These are phyloP conservation scores for Fomitopsis betulina DNA, from an alignment of 1,284 basidiomycete species.

Conservation along the genomic window DNA sequence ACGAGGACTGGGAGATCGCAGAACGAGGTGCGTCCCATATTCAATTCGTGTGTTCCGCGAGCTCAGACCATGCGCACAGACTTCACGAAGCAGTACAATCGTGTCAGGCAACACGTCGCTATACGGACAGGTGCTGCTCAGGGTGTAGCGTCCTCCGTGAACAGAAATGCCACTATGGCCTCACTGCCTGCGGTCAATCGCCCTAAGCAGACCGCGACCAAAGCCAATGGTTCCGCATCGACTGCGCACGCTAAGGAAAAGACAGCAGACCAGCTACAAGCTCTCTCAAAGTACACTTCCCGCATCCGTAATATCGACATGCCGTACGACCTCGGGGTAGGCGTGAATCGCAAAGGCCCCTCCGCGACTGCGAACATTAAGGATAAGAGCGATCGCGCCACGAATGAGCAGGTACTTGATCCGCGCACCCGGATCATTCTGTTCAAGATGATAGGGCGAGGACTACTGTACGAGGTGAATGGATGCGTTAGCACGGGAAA, in stretches of 20 bases:
- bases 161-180: constrained; percentile 46
- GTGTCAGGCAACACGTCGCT: constrained; percentile 80
- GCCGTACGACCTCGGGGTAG: constrained; percentile 76
- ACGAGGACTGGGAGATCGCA: constrained; percentile 91
- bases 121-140: constrained; percentile 65
- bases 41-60: background rate
- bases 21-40: constrained; percentile 51
- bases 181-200: constrained; percentile 73
- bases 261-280: constrained; percentile 63
- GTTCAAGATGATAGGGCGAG: constrained; percentile 91
- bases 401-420: constrained; percentile 92
- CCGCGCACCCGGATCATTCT: constrained; percentile 86
- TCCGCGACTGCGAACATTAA: constrained; percentile 82
- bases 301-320: constrained; percentile 65
- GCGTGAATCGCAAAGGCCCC: constrained; percentile 86
- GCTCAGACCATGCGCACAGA: constrained; percentile 45
- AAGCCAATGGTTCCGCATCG: constrained; percentile 5
- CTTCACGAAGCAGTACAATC: constrained; percentile 96
- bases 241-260: constrained; percentile 38
- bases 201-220: constrained; percentile 31
- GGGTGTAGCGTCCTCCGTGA: constrained; percentile 47
- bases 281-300: constrained; percentile 67
- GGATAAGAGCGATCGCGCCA: constrained; percentile 93
- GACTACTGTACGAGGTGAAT: constrained; percentile 82
- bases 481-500: constrained; percentile 95